phyloP scores from a whole-genome alignment of 805 yeast species.

The Ogataea ramenticola region DNA sequence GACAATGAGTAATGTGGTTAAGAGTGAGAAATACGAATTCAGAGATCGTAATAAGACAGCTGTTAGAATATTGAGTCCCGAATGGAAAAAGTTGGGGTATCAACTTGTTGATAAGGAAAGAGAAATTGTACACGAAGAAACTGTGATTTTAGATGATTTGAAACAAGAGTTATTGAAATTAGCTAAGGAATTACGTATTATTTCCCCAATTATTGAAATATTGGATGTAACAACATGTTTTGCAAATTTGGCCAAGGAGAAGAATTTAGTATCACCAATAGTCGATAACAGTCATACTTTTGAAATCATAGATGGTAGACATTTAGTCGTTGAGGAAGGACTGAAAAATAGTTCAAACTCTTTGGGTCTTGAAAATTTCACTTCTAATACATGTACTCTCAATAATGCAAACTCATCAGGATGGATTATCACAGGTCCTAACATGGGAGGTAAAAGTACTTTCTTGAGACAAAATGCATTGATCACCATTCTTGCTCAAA shows the following conservation, averaged over 20 bases:
- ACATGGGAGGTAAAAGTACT: slow-evolving; percentile 83
- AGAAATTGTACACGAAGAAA: slow-evolving; percentile 50
- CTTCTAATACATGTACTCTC: slow-evolving; percentile 35
- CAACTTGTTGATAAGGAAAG: slow-evolving; percentile 36
- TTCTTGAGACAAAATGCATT: slow-evolving; percentile 68
- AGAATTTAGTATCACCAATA: slow-evolving; percentile 57
- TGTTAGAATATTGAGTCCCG: slow-evolving; percentile 30
- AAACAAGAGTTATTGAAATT: slow-evolving; percentile 36
- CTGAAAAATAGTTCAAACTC: slow-evolving; percentile 34
- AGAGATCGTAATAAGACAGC: slow-evolving; percentile 20
- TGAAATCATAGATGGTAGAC: slow-evolving; percentile 63
- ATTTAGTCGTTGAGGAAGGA: slow-evolving; percentile 79
- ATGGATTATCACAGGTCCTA: slow-evolving; percentile 81
- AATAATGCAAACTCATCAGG: slow-evolving; percentile 21
- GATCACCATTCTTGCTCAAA: slow-evolving; percentile 61
- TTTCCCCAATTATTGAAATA: slow-evolving; percentile 45
- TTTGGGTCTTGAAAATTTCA: slow-evolving; percentile 32
- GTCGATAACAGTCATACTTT: slow-evolving; percentile 42
- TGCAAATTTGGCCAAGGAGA: slow-evolving; percentile 63
- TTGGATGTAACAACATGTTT: slow-evolving; percentile 72
- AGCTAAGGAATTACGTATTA: slow-evolving; percentile 39
- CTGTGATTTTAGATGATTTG: slow-evolving; percentile 40
- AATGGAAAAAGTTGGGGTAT: slow-evolving; percentile 49
- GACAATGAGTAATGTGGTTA: slow-evolving; percentile 10
- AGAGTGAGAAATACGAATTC: slow-evolving; percentile 7